phyloP scores from a whole-genome alignment of 2,329 filamentous ascomycete species.

The Cercospora berteroae region DNA sequence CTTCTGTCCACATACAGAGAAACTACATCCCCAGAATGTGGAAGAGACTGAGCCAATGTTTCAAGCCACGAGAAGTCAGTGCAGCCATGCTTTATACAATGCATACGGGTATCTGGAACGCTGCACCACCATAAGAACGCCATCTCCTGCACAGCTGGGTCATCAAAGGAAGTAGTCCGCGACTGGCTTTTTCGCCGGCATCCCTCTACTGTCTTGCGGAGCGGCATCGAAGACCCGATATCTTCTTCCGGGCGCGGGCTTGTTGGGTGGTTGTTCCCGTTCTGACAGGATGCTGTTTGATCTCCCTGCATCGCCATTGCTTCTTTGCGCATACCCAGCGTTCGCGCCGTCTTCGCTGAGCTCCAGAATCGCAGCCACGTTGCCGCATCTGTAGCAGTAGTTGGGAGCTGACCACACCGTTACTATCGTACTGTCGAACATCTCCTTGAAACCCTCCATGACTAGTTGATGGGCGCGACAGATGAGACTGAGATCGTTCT shows the following conservation, averaged over 20 bases:
- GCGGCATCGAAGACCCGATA: conserved; percentile 97
- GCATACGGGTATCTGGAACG: conserved; percentile 23
- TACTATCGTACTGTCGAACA: conserved; percentile 94
- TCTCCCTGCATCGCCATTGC: conserved; percentile 66
- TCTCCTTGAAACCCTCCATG: conserved; percentile 99
- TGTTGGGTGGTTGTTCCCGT: conserved; percentile 43
- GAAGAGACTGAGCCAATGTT: background rate
- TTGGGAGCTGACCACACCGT: conserved; percentile 71
- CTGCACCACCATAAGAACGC: conserved; percentile 8
- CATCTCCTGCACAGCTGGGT: background rate
- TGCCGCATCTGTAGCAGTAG: conserved; percentile 48
- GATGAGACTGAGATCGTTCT: conserved; percentile 87
- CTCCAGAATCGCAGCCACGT: conserved; percentile 85
- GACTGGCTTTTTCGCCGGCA: conserved; percentile 98
- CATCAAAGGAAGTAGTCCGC: conserved; percentile 87
- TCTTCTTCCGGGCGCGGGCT: conserved; percentile 73
- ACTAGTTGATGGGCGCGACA: conserved; percentile 94
- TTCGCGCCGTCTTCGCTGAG: conserved; percentile 74
- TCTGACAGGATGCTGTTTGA: conserved; percentile 43
- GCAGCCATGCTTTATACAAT: conserved; percentile 5
- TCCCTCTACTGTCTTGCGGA: conserved; percentile 90
- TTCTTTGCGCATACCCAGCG: conserved; percentile 49
- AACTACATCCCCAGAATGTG: background rate
- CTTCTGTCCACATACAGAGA: background rate
- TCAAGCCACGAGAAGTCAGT: background rate